Conservation (phyloP, 805 yeast species). For the Cyberlindnera mrakii region DNA sequence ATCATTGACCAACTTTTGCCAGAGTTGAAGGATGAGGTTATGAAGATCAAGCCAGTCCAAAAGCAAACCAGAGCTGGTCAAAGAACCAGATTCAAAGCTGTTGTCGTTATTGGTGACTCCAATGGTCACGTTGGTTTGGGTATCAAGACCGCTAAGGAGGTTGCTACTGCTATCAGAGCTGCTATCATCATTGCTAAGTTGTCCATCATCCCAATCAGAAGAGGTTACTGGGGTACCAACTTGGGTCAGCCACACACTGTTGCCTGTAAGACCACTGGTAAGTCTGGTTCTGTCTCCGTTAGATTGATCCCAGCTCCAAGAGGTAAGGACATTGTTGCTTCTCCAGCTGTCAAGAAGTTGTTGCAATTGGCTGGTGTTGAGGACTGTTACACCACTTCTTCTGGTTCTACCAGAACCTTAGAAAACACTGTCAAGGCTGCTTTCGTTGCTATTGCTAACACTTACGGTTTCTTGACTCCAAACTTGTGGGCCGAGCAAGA, state of each 20-base stretch:
- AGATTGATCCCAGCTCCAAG: constrained; percentile 99
- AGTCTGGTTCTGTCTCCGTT: constrained; percentile 99
- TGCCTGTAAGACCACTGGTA: constrained; percentile 97
- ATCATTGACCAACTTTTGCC: constrained; percentile 96
- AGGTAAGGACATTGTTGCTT: constrained; percentile 99
- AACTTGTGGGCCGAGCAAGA: constrained; percentile 92
- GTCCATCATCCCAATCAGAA: constrained; percentile 98
- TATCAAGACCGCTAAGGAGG: constrained; percentile 99
- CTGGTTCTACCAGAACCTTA: constrained; percentile 98
- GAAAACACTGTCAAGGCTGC: constrained; percentile 99
- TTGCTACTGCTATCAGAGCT: constrained; percentile 99
- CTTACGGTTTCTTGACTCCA: constrained; percentile 99
- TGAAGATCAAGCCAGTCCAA: constrained; percentile 99
- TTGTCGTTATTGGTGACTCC: constrained; percentile 98
- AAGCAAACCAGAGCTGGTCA: constrained; percentile 99
- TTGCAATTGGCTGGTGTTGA: constrained; percentile 99
- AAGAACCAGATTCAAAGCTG: constrained; percentile 99
- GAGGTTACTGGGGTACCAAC: constrained; percentile 99
- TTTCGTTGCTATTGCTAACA: constrained; percentile 98
- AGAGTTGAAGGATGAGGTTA: constrained; percentile 94
- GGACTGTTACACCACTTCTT: constrained; percentile 98
- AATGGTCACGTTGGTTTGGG: constrained; percentile 99
- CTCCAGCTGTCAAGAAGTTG: constrained; percentile 99
- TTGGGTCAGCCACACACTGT: constrained; percentile 99
- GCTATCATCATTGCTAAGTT: constrained; percentile 99